Evolutionary conservation across 139 green algal genomes (phyloP).

Genomic region (Chlorella sp.): DNA sequence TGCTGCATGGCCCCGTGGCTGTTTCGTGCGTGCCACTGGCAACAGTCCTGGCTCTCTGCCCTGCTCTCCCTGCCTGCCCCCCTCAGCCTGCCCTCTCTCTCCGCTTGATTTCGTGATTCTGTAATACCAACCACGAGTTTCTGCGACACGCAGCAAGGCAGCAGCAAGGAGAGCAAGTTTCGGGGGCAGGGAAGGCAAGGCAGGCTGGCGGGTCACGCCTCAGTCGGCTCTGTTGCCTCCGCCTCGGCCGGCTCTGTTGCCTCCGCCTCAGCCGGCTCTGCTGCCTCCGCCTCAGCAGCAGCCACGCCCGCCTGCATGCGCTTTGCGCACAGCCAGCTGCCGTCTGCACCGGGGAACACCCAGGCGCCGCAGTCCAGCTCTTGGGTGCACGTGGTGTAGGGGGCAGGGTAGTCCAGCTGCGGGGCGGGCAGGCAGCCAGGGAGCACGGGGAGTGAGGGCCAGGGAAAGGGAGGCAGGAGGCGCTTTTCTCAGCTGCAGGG

Average conservation of each 20-base stretch:
- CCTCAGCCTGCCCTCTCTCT: neutral
- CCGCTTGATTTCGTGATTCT: neutral
- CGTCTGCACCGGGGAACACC: constrained; percentile 68
- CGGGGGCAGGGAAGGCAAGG: neutral
- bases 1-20: neutral
- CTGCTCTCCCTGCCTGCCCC: neutral
- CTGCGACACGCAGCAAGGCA: neutral
- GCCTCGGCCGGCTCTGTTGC: neutral
- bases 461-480: neutral
- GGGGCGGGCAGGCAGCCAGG: neutral
- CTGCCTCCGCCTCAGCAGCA: neutral
- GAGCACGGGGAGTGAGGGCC: too few species aligned
- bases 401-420: constrained; percentile 55
- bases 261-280: neutral
- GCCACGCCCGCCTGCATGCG: neutral
- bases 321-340: constrained; percentile 63
- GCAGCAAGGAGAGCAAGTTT: neutral
- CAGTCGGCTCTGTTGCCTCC: neutral
- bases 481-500: too few species aligned
- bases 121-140: neutral
- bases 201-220: neutral
- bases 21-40: neutral
- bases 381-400: constrained; percentile 81
- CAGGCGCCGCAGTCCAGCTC: constrained; percentile 68
- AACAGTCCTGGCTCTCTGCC: neutral